A percentile compares a stretch with the other conserved stretches of the same genome.
Evolutionary conservation across 805 yeast species (phyloP).

Genomic region (Starmerella lactis-condensi): DNA sequence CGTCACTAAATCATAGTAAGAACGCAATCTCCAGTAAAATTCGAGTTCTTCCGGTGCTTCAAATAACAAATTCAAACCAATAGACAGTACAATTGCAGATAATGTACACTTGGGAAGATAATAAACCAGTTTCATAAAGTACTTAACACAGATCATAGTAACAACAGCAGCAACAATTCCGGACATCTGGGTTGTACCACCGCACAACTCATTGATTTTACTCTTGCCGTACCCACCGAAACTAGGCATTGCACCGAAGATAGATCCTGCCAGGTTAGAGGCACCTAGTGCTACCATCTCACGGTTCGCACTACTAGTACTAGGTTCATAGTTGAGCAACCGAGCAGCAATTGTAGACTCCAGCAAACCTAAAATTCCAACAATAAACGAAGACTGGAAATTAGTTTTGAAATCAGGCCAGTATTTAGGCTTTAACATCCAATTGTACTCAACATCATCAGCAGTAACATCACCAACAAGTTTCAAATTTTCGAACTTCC

Average conservation of each 20-base stretch:
- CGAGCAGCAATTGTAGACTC: slow-evolving; percentile 89
- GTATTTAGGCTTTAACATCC: slow-evolving; percentile 36
- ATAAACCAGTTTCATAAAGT: slow-evolving; percentile 42
- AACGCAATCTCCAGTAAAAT: slow-evolving; percentile 56
- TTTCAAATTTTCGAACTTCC: slow-evolving; percentile 33
- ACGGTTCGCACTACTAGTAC: slow-evolving; percentile 49
- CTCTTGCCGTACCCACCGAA: slow-evolving; percentile 95
- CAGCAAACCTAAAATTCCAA: slow-evolving; percentile 76
- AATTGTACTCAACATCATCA: slow-evolving; percentile 31
- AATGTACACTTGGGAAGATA: slow-evolving; percentile 63
- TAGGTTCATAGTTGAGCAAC: slow-evolving; percentile 34
- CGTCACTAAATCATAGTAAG: slow-evolving; percentile 59
- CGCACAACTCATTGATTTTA: slow-evolving; percentile 68
- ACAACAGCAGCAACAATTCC: slow-evolving; percentile 66
- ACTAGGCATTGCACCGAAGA: slow-evolving; percentile 52
- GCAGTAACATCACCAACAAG: slow-evolving; percentile 52
- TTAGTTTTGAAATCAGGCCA: slow-evolving; percentile 34
- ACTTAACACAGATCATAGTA: slow-evolving; percentile 46
- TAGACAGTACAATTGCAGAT: slow-evolving; percentile 59
- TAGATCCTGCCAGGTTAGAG: slow-evolving; percentile 44
- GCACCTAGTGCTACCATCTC: slow-evolving; percentile 80
- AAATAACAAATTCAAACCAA: slow-evolving; percentile 58
- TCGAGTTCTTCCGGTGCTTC: slow-evolving; percentile 66
- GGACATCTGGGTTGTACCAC: slow-evolving; percentile 72
- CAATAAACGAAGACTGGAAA: slow-evolving; percentile 52